These are phyloP conservation scores for Colletotrichum sp. DNA, from an alignment of 2,329 filamentous ascomycete species.

Conservation along the genomic window DNA sequence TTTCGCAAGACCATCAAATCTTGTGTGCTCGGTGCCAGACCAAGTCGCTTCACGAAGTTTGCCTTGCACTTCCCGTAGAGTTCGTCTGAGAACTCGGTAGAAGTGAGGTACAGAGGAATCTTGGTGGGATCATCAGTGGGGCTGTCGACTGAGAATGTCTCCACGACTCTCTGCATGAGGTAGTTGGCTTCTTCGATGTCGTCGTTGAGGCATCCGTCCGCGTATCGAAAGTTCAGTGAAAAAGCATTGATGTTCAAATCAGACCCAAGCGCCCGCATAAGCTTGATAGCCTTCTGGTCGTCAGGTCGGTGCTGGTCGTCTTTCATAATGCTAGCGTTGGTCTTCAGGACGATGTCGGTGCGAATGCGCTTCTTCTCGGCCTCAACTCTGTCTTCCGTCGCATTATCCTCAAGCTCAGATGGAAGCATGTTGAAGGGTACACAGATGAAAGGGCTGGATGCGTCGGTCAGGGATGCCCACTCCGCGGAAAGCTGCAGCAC, in stretches of 20 bases:
- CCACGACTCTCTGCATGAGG: conserved; percentile 48
- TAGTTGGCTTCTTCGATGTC: conserved; percentile 55
- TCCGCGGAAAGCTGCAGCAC: conserved; percentile 39
- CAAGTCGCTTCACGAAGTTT: conserved; percentile 46
- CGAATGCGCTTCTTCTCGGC: conserved; percentile 43
- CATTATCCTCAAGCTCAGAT: conserved; percentile 30
- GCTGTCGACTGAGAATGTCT: conserved; percentile 45
- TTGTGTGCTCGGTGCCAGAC: conserved; percentile 32
- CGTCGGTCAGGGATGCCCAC: conserved; percentile 43
- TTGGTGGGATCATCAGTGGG: conserved; percentile 41
- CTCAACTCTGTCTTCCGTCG: conserved; percentile 32
- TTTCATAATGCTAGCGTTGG: conserved; percentile 38
- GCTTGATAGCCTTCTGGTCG: conserved; percentile 36
- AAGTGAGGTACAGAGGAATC: conserved; percentile 50
- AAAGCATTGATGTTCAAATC: conserved; percentile 55
- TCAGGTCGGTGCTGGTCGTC: conserved; percentile 29
- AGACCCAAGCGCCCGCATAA: conserved; percentile 46
- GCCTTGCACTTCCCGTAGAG: conserved; percentile 45
- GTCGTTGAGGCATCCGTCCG: conserved; percentile 41
- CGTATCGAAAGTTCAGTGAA: conserved; percentile 45
- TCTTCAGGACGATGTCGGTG: conserved; percentile 39
- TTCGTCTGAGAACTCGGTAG: conserved; percentile 43
- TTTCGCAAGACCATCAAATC: conserved; percentile 51
- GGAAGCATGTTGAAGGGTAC: conserved; percentile 48
- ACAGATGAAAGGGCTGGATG: conserved; percentile 38